Conservation (phyloP, 306 rosid species). For the Hylodesmum podocarpum region DNA sequence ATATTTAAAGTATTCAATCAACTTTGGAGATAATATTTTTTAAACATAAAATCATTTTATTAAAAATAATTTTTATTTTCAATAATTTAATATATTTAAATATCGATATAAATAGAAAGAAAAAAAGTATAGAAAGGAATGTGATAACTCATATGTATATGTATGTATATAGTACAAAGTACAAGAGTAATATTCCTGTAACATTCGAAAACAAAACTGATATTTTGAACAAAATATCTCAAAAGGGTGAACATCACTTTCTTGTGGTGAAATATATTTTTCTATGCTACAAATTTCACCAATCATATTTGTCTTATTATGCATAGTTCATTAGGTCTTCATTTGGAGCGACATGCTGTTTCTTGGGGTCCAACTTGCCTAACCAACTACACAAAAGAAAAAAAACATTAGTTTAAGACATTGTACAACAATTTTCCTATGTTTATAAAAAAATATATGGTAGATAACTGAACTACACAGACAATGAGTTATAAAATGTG, state of each 20-base stretch:
- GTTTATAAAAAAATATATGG: too few species aligned
- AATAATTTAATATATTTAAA: too few species aligned
- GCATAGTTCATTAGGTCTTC: constrained; percentile 20
- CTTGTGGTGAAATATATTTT: constrained; percentile 14
- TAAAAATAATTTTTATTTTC: too few species aligned
- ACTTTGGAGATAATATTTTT: too few species aligned
- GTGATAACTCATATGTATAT: too few species aligned
- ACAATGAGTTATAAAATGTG: too few species aligned
- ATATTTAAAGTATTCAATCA: too few species aligned
- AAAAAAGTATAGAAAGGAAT: too few species aligned
- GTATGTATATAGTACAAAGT: neutral
- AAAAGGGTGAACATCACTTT: constrained; percentile 22
- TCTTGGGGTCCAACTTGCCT: constrained; percentile 61
- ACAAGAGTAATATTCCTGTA: constrained; percentile 2
- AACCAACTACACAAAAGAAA: constrained; percentile 45
- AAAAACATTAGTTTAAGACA: neutral
- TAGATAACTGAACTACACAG: too few species aligned
- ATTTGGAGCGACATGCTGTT: constrained; percentile 58
- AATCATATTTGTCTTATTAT: constrained; percentile 14
- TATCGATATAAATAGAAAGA: too few species aligned
- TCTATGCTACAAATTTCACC: constrained; percentile 33
- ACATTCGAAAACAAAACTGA: constrained; percentile 33
- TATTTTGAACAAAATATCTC: constrained; percentile 30
- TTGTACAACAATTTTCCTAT: neutral
- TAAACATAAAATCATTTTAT: too few species aligned